These are phyloP conservation scores for Acer saccharum DNA, from an alignment of 345 rosid genomes.

Conservation along the genomic window DNA sequence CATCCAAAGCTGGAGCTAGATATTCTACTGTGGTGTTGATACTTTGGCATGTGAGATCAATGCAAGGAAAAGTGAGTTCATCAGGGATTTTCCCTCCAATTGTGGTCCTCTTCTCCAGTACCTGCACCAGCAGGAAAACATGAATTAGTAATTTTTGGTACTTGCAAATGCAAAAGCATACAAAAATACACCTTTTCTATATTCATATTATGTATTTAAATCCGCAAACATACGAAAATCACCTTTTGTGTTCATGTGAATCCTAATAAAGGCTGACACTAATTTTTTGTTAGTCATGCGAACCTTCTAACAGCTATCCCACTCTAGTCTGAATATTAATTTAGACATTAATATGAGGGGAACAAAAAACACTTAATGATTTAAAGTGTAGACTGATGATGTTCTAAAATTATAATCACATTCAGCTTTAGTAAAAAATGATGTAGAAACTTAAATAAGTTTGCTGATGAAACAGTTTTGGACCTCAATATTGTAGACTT, in stretches of 20 bases:
- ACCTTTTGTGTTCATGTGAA: background rate
- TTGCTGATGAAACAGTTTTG: background rate
- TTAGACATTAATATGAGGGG: background rate
- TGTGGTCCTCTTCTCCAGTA: slow-evolving; percentile 36
- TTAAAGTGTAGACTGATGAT: background rate
- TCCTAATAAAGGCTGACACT: background rate
- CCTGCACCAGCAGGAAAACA: slow-evolving; percentile 41
- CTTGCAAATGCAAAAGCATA: slow-evolving; percentile 12
- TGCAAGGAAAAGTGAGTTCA: slow-evolving; percentile 51
- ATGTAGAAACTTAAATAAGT: background rate
- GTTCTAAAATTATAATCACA: background rate
- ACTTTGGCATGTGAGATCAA: slow-evolving; percentile 47
- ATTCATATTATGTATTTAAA: background rate
- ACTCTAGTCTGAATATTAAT: background rate
- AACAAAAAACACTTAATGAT: background rate
- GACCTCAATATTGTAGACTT: slow-evolving; percentile 10
- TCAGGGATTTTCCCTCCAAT: slow-evolving; percentile 47
- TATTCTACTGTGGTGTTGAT: slow-evolving; percentile 44
- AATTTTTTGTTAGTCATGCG: background rate
- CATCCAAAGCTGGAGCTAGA: slow-evolving; percentile 49
- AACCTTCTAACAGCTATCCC: background rate
- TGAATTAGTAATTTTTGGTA: slow-evolving; percentile 11
- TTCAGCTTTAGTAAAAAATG: background rate
- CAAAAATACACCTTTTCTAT: background rate
- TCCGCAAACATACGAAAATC: background rate